Base-by-base conservation (phyloP, 345 rosid species). In the Hirschfeldia incana region DNA sequence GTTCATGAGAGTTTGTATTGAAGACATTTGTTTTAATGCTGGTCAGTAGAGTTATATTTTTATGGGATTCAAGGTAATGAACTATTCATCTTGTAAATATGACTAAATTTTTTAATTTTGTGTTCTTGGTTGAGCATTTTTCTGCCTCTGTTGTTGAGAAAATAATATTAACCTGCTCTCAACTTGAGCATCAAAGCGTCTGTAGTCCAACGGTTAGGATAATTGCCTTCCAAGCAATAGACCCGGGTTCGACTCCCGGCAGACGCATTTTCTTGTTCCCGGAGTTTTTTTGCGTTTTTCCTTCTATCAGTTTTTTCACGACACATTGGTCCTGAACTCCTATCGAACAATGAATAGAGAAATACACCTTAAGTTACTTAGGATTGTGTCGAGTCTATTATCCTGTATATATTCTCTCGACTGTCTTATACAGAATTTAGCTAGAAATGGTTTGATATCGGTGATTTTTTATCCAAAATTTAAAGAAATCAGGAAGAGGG, bases 231-330 rank as follows among this genome's bases (percentile, higher is more conserved):
- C 91, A 88, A 89, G 86, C 87, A 89, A 89, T 88, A 91, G 91
- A 86, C 87, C 91, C 89, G 89, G 94, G 89, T 88, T 89, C 93
- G 94, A 90, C 92, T 90, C 91, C 92, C 90, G 95, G 92, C 90
- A 88, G 72, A 89, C 92, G 88, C 93, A 89, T 30, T 27, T 26
- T 42, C 10, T 3, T 3, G 42, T 37, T 11, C 27, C 21, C 32
- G 6, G 30, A 29, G 17, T 6, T 4, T 15, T 15, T 12, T 17
- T 37, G 46, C 8, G 9, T 7, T 4, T 15, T 33, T 4, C 8
- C 30, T 3, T 57, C 9, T 63, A 1, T 7, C 21, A 5, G 9
- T 9, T 32, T 10, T 1, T n/a, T 21, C 21, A 21, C 21, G 21
- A 21, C 21, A 21, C 21, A 21, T 21, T 61, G 7, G 16, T 61